Conservation (phyloP, 805 yeast genomes). For the Saccharomyces paradoxus region DNA sequence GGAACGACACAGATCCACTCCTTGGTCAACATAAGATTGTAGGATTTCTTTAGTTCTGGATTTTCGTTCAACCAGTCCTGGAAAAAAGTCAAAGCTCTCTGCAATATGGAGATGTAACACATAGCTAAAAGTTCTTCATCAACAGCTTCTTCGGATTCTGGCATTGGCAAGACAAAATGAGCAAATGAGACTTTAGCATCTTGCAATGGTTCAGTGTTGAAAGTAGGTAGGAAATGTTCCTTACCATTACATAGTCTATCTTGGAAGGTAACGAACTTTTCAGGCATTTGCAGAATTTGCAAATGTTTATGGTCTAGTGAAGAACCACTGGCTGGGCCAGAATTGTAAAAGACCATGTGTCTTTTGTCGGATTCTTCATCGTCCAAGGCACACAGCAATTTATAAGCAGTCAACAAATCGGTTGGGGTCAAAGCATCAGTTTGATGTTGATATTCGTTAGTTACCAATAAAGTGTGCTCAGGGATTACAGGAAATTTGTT, state of each 20-base stretch:
- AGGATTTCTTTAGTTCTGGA: constrained; percentile 42
- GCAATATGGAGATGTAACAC: constrained; percentile 64
- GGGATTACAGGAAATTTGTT: constrained; percentile 84
- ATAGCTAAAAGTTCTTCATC: constrained; percentile 56
- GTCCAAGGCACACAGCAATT: constrained; percentile 46
- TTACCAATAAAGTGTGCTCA: constrained; percentile 70
- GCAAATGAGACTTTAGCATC: constrained; percentile 61
- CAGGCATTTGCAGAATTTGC: constrained; percentile 72
- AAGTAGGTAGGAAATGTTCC: constrained; percentile 47
- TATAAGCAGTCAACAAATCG: constrained; percentile 58
- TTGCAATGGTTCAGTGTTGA: constrained; percentile 51
- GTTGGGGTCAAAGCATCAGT: constrained; percentile 57
- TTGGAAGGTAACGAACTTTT: constrained; percentile 49
- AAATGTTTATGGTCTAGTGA: constrained; percentile 90
- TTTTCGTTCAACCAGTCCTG: constrained; percentile 39
- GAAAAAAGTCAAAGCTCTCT: constrained; percentile 58
- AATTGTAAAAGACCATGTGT: constrained; percentile 80
- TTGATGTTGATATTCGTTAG: constrained; percentile 68
- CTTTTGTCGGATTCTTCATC: constrained; percentile 31
- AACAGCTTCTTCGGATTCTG: constrained; percentile 37
- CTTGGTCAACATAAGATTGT: constrained; percentile 74
- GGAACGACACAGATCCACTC: constrained; percentile 84
- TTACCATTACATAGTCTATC: constrained; percentile 36
- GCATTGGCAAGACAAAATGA: constrained; percentile 68
- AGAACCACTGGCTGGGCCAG: constrained; percentile 85